Percentiles rank a stretch among this genome's conserved stretches.
Evolutionary conservation across 805 yeast genomes (phyloP).

Genomic region (Ogataea haglerorum): DNA sequence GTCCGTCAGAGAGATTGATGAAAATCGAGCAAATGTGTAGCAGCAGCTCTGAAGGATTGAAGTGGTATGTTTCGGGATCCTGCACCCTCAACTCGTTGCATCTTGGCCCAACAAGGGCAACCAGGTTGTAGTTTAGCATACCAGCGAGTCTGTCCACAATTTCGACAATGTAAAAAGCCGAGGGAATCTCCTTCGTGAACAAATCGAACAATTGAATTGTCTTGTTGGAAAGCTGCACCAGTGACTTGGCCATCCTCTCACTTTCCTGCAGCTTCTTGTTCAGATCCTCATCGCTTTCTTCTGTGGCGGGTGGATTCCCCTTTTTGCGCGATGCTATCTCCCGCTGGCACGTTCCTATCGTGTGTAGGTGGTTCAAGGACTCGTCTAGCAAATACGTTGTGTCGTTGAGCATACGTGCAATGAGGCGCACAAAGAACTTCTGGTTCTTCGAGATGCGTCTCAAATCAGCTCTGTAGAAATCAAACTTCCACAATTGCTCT

Average conservation of each 20-base stretch:
- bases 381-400: slow-evolving; percentile 90
- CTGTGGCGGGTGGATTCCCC: slow-evolving; percentile 31
- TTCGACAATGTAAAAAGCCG: slow-evolving; percentile 81
- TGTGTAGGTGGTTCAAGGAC: slow-evolving; percentile 72
- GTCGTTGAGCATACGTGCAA: slow-evolving; percentile 93
- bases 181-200: slow-evolving; percentile 83
- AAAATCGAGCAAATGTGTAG: slow-evolving; percentile 71
- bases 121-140: slow-evolving; percentile 90
- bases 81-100: slow-evolving; percentile 84
- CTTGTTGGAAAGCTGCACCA: slow-evolving; percentile 78
- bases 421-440: slow-evolving; percentile 85
- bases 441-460: slow-evolving; percentile 61
- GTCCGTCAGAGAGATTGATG: slow-evolving; percentile 62
- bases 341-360: slow-evolving; percentile 70
- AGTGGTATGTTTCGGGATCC: slow-evolving; percentile 77
- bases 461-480: slow-evolving; percentile 64
- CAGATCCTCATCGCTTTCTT: slow-evolving; percentile 62
- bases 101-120: slow-evolving; percentile 92
- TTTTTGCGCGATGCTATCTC: slow-evolving; percentile 55
- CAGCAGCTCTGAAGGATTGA: slow-evolving; percentile 73
- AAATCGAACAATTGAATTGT: slow-evolving; percentile 74
- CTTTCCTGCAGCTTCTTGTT: slow-evolving; percentile 53
- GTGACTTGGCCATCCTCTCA: slow-evolving; percentile 75
- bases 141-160: slow-evolving; percentile 92
- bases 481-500: slow-evolving; percentile 78